Evolutionary conservation across 225 moss, liverwort and hornwort genomes (phyloP), one percentile per base, ranked within the genome.

Genomic region (Straminergon stramineum): DNA sequence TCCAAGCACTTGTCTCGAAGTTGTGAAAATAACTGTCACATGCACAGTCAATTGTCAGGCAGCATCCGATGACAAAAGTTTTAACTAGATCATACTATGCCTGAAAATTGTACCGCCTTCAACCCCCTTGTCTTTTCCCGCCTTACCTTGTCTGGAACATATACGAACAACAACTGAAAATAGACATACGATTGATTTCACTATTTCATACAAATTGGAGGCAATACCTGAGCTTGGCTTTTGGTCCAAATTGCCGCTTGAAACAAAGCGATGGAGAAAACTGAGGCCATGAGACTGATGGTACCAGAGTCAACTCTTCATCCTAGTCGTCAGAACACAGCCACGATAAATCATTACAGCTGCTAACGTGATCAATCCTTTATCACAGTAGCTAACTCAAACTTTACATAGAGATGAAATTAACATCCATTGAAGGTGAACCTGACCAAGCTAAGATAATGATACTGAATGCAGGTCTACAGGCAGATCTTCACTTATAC

Each of bases 271-370:
- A 85, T 86, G 95, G 89, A 79, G 93, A 89, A 22, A 84, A 57
- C 89, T 96, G 92, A 71, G 97, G 97, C 91, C 91, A 97, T n/a
- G 93, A 95, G 73, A 97, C 52, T 79, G 96, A 94, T 24, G 97
- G 99, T 24, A 91, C 92, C 93, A 99, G 66, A 81, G 99, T 97
- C 95, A 99, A 93, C 81, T 97, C 97, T 67, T 95, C 95, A 93
- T 99, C 99, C 99, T 98, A 80, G 61, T 79, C 51, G 41, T 65
- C 84, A 90, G 20, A 88, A 75, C 62, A 92, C 24, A 75, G 31
- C 17, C 65, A 83, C 81, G 10, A 73, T 75, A 73, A 41, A 80
- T 84, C 58, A 87, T 45, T 39, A 35, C 75, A 86, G 71, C 27
- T 77, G 64, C 57, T 77, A 69, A 35, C 21, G 41, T 15, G 56